Evolutionary conservation across 116 monocot genomes (phyloP).

Genomic region (Zostera marina): DNA sequence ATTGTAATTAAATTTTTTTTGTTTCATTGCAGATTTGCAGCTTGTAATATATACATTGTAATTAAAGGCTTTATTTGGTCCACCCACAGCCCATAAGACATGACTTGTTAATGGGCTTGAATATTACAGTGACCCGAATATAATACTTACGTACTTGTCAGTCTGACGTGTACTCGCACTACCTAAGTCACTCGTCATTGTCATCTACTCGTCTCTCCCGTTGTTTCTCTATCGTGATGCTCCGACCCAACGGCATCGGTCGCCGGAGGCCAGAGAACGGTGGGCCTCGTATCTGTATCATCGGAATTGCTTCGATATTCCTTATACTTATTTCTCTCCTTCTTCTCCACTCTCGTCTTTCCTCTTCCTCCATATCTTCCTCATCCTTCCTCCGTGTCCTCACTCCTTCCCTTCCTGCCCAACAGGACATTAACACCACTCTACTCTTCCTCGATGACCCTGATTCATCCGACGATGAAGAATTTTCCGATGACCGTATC

Average conservation of each 20-base stretch:
- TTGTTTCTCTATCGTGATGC: constrained; percentile 8
- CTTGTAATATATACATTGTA: no score
- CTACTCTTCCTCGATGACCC: constrained; percentile 14
- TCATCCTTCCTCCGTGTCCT: constrained; percentile 5
- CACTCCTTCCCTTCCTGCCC: constrained; percentile 2
- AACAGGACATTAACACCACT: constrained; percentile 1
- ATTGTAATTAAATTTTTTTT: no score
- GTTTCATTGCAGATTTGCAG: no score
- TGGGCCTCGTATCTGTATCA: constrained; percentile 27
- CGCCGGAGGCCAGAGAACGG: constrained; percentile 23
- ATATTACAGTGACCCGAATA: no score
- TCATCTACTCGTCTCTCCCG: not conserved
- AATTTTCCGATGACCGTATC: constrained; percentile 18
- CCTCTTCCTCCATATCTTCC: constrained; percentile 23
- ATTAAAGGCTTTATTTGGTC: no score
- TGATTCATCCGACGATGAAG: constrained; percentile 16
- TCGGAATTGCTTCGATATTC: constrained; percentile 15
- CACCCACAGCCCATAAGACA: no score
- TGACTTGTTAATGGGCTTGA: no score
- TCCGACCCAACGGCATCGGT: constrained; percentile 11
- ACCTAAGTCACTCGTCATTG: no score
- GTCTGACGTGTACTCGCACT: no score
- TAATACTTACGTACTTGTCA: no score
- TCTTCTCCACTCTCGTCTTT: constrained; percentile 52
- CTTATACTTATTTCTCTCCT: constrained; percentile 45